Conservation (phyloP, 768 basidiomycete species). For the Hemileccinum rubropunctum region DNA sequence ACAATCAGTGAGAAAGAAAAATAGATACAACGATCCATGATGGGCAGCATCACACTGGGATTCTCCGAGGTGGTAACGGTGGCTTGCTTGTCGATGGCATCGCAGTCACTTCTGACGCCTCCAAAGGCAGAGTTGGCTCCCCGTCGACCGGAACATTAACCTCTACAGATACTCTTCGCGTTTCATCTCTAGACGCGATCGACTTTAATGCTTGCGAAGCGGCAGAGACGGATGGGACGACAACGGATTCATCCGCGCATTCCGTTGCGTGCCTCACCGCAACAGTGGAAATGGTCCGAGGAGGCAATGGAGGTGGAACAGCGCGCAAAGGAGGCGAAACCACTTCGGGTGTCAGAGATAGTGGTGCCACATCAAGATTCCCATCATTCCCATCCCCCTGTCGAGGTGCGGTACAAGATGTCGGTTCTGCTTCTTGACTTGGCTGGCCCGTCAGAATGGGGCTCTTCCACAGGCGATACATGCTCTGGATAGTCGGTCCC, state of each 20-base stretch:
- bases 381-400: slow-evolving; percentile 22
- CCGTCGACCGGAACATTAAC: background rate
- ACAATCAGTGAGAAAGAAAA: no score
- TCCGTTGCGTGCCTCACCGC: slow-evolving; percentile 31
- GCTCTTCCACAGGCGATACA: slow-evolving; percentile 76
- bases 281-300: slow-evolving; percentile 37
- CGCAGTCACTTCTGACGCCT: slow-evolving; percentile 4
- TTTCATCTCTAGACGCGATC: slow-evolving; percentile 50
- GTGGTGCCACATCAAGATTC: slow-evolving; percentile 30
- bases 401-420: slow-evolving; percentile 1
- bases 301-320: slow-evolving; percentile 39
- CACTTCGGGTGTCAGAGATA: slow-evolving; percentile 25
- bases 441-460: slow-evolving; percentile 36
- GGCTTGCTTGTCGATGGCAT: slow-evolving; percentile 19
- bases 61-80: slow-evolving; percentile 36
- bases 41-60: slow-evolving; percentile 7
- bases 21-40: background rate
- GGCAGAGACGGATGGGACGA: slow-evolving; percentile 25
- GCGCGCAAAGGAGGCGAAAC: slow-evolving; percentile 26
- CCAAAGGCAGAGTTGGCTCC: slow-evolving; percentile 4
- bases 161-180: slow-evolving; percentile 27
- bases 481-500: slow-evolving; percentile 58
- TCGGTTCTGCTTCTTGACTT: slow-evolving; percentile 13
- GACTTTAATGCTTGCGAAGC: slow-evolving; percentile 58
- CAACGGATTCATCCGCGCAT: slow-evolving; percentile 19